These are phyloP conservation scores for Lenwebbia sp. DNA, from an alignment of 345 rosid species.

Conservation along the genomic window DNA sequence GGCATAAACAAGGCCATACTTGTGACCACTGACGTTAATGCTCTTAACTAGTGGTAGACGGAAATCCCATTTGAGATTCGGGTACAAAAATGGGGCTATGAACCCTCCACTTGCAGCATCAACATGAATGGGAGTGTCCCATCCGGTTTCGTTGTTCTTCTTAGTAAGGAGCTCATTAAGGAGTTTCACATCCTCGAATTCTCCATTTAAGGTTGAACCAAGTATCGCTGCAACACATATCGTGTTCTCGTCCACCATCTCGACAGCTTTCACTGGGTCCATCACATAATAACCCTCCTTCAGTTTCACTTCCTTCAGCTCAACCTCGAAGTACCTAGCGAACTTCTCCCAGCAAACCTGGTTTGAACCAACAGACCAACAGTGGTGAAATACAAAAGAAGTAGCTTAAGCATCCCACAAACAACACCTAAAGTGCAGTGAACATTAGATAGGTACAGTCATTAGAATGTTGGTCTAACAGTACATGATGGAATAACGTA, in stretches of 20 bases:
- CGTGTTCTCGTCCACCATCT: constrained; percentile 45
- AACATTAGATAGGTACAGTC: background rate
- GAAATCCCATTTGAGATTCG: constrained; percentile 50
- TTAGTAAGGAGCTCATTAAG: constrained; percentile 21
- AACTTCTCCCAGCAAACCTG: constrained; percentile 54
- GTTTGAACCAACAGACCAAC: background rate
- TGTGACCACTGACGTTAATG: constrained; percentile 49
- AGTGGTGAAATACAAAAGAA: background rate
- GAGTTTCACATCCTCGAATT: constrained; percentile 39
- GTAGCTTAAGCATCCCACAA: background rate
- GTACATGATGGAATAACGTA: background rate
- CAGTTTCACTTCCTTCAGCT: constrained; percentile 24
- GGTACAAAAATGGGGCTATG: constrained; percentile 40
- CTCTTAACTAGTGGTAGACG: constrained; percentile 37
- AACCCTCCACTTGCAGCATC: constrained; percentile 54
- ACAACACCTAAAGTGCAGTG: background rate
- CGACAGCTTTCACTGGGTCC: constrained; percentile 38
- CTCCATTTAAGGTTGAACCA: constrained; percentile 42
- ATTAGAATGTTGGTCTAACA: background rate
- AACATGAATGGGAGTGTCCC: constrained; percentile 53
- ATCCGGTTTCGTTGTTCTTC: constrained; percentile 30
- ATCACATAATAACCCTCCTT: constrained; percentile 28
- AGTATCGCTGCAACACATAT: constrained; percentile 42
- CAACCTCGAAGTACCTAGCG: constrained; percentile 40
- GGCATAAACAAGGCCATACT: constrained; percentile 39